Evolutionary conservation across 2,329 filamentous ascomycete species (phyloP), one percentile per base, ranked within the genome.

Genomic region (Aspergillus versicolor): DNA sequence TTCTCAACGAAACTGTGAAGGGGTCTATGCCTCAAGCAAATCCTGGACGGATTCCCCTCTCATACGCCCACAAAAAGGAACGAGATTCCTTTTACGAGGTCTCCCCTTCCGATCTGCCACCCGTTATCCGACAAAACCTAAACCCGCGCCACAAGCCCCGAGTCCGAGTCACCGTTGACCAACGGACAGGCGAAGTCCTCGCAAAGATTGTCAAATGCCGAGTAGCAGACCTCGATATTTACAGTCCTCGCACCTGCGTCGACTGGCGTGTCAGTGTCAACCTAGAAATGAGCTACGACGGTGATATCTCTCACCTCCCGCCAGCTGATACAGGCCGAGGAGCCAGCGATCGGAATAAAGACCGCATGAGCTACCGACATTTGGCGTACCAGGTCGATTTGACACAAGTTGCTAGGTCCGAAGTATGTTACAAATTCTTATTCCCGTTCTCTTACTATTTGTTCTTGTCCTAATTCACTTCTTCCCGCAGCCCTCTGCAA

Each of bases 211-310:
- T 99, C 74, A 99, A 99, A 78, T 86, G 88, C 24, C 86, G 92
- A n/a, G 82, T 97, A 13, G 87, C 85, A 24, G 92, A 99, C 71
- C 78, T 97, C n/a, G 89, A 96, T 66, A 83, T 99, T 17, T 88
- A 89, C 74, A 89, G 91, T 65, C 93, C 94, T 0, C 79, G 80
- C 49, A 84, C 83, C 8, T 84, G 85, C 3, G 90, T 97, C 68
- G 94, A 99, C 75, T 96, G 92, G 75, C 90, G 94, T 11, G 88
- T 99, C 64, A 96, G 91, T 67, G 87, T 99, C 69, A 97, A 96
- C 70, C 83, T 99, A 2, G 95, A 99, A 84, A 92, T 95, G 84
- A 84, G 88, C 53, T 96, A 88, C 79, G 83, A 91, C 3, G 91
- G 92, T 22, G 80, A 85, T 2, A 67, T 89, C 0, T 80, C 86